phyloP scores from a whole-genome alignment of 192 early-diverging fungal genomes.

The Endogone sp. region DNA sequence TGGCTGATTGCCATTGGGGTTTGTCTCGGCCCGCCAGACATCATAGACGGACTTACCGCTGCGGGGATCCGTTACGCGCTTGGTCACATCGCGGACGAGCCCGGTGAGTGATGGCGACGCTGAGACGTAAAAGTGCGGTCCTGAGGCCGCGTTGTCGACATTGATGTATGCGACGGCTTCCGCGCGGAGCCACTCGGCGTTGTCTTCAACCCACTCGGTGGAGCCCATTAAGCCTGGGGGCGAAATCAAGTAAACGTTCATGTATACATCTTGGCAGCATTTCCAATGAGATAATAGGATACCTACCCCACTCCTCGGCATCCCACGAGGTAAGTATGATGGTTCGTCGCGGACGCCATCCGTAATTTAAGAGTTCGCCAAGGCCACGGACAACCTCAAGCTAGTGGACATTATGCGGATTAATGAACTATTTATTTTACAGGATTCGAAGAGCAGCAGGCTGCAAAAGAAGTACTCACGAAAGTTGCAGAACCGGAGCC shows the following conservation, averaged over 20 bases:
- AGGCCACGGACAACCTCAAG: constrained; percentile 50
- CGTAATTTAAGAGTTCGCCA: constrained; percentile 50
- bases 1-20: constrained; percentile 3
- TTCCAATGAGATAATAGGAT: no score
- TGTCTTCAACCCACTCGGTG: constrained; percentile 71
- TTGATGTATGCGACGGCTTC: constrained; percentile 59
- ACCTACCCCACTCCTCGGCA: constrained; percentile 66
- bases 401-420: no score
- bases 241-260: no score
- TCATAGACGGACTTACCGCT: constrained; percentile 44
- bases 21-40: constrained; percentile 33
- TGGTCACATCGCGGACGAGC: constrained; percentile 50
- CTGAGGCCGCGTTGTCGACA: constrained; percentile 51
- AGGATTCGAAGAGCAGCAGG: neutral
- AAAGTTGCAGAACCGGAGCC: constrained; percentile 57
- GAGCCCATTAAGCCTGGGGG: constrained; percentile 59
- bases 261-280: no score
- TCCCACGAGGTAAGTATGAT: constrained; percentile 70
- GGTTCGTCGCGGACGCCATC: constrained; percentile 63
- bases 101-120: constrained; percentile 51
- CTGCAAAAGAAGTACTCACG: constrained; percentile 6
- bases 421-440: neutral
- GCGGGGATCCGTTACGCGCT: constrained; percentile 40
- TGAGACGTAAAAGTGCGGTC: constrained; percentile 40
- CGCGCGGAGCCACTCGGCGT: constrained; percentile 53